Percentiles rank a stretch among this genome's conserved stretches.
Conservation (phyloP, 768 basidiomycete genomes). For the Naganishia randhawae region DNA sequence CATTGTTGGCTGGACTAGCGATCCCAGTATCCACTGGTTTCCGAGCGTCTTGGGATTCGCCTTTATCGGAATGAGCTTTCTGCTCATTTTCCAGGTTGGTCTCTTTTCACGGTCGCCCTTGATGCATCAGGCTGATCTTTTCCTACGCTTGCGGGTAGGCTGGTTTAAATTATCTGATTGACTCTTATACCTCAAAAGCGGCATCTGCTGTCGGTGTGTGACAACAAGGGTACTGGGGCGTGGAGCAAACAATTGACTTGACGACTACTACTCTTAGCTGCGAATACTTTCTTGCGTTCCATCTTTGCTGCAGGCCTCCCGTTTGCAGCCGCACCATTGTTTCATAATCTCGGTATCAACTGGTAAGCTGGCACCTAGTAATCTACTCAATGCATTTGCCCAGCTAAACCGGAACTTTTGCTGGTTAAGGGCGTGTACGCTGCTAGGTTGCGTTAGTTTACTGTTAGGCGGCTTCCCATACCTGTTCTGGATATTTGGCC, state of each 20-base stretch:
- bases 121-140: not conserved
- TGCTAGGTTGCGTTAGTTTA: conserved; percentile 22
- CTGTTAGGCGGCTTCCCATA: conserved; percentile 22
- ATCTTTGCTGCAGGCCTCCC: conserved; percentile 39
- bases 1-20: conserved; percentile 44
- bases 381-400: not conserved
- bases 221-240: not conserved
- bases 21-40: conserved; percentile 39
- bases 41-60: conserved; percentile 41
- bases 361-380: not conserved
- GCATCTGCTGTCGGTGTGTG: conserved; percentile 38
- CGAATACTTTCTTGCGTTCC: conserved; percentile 47
- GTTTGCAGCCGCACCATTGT: conserved; percentile 23
- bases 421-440: conserved; percentile 20
- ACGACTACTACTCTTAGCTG: conserved; percentile 27
- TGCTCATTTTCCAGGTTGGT: conserved; percentile 49
- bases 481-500: conserved; percentile 27
- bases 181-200: conserved; percentile 44
- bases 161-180: conserved; percentile 45
- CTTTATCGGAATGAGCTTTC: conserved; percentile 47
- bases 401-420: not conserved
- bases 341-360: conserved; percentile 24
- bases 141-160: conserved; percentile 12
- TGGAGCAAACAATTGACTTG: not conserved
- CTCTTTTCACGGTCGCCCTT: not conserved